Percentiles rank a stretch among this genome's conserved stretches.
Conservation (phyloP, 352 stramenopile genomes). For the Pythium rishiriense region DNA sequence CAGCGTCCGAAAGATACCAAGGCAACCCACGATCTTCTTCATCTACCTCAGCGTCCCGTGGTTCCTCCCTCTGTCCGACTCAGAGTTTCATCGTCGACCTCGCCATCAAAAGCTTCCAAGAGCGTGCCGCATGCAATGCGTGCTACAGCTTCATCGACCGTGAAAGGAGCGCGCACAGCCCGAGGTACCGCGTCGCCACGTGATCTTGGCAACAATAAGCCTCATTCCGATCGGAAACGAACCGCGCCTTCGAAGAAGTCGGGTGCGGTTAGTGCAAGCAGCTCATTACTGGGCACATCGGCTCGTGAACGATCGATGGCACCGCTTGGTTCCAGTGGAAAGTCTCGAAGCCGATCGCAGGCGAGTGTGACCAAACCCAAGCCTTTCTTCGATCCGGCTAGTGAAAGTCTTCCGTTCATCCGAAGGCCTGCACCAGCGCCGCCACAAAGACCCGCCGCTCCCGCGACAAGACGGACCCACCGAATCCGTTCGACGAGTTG, state of each 20-base stretch:
- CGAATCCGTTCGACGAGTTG: background rate
- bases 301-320: background rate
- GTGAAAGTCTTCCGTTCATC: conserved; percentile 6
- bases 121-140: background rate
- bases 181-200: no score
- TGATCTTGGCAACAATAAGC: background rate
- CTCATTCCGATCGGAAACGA: background rate
- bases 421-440: background rate
- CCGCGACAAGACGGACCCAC: background rate
- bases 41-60: conserved; percentile 15
- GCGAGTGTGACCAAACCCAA: conserved; percentile 6
- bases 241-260: background rate
- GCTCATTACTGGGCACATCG: background rate
- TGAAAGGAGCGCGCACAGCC: background rate
- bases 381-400: background rate
- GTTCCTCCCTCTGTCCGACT: conserved; percentile 17
- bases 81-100: background rate
- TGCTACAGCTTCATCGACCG: background rate
- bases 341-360: background rate
- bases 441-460: background rate
- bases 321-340: background rate
- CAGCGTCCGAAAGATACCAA: conserved; percentile 1
- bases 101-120: background rate
- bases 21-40: background rate
- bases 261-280: background rate